Conservation (phyloP, 208 protist species). For the Kentomonas sorsogonicus region DNA sequence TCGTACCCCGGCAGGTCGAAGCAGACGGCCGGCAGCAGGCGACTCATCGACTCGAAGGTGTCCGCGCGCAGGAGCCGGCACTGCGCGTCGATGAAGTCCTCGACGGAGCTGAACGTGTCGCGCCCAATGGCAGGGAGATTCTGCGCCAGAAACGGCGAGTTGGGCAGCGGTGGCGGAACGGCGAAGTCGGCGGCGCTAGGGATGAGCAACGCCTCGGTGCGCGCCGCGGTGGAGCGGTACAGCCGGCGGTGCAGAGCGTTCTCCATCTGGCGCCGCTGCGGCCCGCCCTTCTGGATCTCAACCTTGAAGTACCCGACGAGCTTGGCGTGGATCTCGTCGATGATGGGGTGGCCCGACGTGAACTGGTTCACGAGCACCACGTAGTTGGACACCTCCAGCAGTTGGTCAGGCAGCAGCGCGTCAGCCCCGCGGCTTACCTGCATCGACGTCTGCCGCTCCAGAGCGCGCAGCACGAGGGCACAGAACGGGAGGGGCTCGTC, state of each 20-base stretch:
- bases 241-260: slow-evolving; percentile 18
- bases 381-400: no score
- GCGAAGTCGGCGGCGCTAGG: slow-evolving; percentile 53
- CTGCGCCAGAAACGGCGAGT: slow-evolving; percentile 49
- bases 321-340: no score
- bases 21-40: slow-evolving; percentile 60
- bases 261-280: slow-evolving; percentile 14
- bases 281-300: background rate
- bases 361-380: no score
- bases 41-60: slow-evolving; percentile 74
- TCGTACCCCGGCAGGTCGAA: slow-evolving; percentile 53
- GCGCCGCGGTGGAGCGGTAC: background rate
- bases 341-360: no score
- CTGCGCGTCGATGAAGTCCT: slow-evolving; percentile 70
- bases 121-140: slow-evolving; percentile 70
- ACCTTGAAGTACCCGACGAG: background rate
- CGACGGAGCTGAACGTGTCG: slow-evolving; percentile 31
- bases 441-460: no score
- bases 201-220: slow-evolving; percentile 29
- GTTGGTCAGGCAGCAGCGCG: no score
- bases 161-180: slow-evolving; percentile 41
- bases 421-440: no score
- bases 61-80: slow-evolving; percentile 77
- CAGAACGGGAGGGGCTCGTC: no score
- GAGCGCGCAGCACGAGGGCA: no score